phyloP scores from a whole-genome alignment of 805 yeast species.

The Teunomyces stri region DNA sequence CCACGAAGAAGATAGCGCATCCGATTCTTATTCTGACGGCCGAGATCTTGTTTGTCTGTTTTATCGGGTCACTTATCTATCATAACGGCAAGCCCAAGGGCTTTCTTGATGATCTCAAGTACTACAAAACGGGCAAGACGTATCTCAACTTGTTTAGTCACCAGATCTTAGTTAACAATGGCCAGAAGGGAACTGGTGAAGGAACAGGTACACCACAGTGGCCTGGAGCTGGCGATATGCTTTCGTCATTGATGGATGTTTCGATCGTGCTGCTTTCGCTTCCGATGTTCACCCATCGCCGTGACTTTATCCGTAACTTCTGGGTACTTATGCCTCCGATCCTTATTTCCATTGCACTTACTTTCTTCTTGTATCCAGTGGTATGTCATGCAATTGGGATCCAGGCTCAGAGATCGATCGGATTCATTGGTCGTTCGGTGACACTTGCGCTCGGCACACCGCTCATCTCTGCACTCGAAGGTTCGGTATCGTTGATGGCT shows the following conservation, averaged over 20 bases:
- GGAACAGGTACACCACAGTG: conserved; percentile 38
- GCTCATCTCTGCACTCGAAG: conserved; percentile 61
- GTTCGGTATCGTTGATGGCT: conserved; percentile 71
- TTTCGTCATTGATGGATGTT: conserved; percentile 69
- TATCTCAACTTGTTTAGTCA: conserved; percentile 58
- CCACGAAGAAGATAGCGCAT: conserved; percentile 54
- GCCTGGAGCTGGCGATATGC: conserved; percentile 84
- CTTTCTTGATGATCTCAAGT: conserved; percentile 49
- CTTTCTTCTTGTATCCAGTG: conserved; percentile 70
- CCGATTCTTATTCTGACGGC: conserved; percentile 71
- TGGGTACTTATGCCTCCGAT: conserved; percentile 60
- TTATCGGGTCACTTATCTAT: conserved; percentile 55
- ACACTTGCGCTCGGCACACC: conserved; percentile 82
- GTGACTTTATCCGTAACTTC: conserved; percentile 59
- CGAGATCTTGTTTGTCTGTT: conserved; percentile 59
- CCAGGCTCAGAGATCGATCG: conserved; percentile 57
- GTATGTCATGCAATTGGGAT: conserved; percentile 66
- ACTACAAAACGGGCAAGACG: conserved; percentile 67
- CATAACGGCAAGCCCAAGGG: conserved; percentile 40
- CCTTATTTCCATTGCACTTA: conserved; percentile 50
- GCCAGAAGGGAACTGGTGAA: conserved; percentile 17
- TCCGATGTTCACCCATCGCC: conserved; percentile 74
- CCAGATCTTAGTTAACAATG: conserved; percentile 26
- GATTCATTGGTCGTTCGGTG: conserved; percentile 76
- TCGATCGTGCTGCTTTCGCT: conserved; percentile 72